Base-by-base conservation (phyloP, 1,284 basidiomycete genomes). In the Trichosporon sp. region DNA sequence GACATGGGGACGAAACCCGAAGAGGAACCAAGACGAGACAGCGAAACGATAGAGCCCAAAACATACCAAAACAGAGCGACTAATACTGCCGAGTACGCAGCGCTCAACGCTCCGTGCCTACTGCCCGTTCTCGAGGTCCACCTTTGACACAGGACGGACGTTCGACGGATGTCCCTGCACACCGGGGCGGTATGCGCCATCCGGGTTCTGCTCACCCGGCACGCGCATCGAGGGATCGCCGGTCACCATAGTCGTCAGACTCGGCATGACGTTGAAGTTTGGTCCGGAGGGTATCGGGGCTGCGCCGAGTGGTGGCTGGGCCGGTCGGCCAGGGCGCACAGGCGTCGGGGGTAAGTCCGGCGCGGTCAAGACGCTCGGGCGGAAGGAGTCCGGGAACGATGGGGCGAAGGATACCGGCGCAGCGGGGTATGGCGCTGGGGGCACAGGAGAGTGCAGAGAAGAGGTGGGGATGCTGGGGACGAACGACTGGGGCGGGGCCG, bases 261-360 rank as follows among this genome's bases (percentile, higher is more conserved):
- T 54, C 19, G 51, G 51, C 19, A 54, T 7, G 19, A 19, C n/a
- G 8, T 16, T 8, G 19, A 54, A 61, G 56, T 31, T 35, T 4
- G 56, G 56, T 10, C 26, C 32, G 56, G 3, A 7, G 4, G 31
- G 16, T 10, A 12, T 21, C 54, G 26, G 4, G 1, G 54, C 54
- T 31, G 54, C 21, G 6, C 21, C 4, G 6, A 56, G 7, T 8
- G 21, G 6, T 16, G 21, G 54, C 26, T 16, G 8, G 4, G 32
- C 12, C 7, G 31, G 56, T 2, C 56, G 56, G 31, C 31, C 56
- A 6, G 59, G 31, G 14, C 59, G 16, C 10, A 35, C 59, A 1
- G 59, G 59, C 14, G 59, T 63, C 4, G 59, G 59, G 1, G 59
- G 59, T 12, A 63, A 31, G 31, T 63, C 59, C 2, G 59, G 59